A percentile compares a stretch with the other conserved stretches of the same genome.
Conservation (phyloP, 331 rosid genomes). For the Cydonia oblonga region DNA sequence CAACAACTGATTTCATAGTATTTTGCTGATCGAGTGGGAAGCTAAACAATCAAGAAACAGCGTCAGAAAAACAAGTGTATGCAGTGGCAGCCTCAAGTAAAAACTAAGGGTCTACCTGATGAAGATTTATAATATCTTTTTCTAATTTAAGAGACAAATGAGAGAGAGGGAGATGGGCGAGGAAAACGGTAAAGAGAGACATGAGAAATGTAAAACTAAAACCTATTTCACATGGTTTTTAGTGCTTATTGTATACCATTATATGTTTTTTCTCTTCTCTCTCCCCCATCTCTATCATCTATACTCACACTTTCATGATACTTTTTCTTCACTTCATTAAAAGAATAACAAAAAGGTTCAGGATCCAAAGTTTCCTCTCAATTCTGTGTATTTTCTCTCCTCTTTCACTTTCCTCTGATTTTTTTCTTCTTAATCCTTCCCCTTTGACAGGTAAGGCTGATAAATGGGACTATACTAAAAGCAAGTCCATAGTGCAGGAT, state of each 20-base stretch:
- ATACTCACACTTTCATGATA: background rate
- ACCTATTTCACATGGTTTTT: background rate
- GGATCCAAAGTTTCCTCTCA: background rate
- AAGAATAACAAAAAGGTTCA: background rate
- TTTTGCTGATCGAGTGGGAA: conserved; percentile 93
- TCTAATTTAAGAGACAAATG: background rate
- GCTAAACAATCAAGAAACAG: conserved; percentile 26
- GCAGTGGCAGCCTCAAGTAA: background rate
- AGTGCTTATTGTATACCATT: background rate
- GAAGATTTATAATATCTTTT: background rate
- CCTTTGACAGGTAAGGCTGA: background rate
- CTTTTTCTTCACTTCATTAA: background rate
- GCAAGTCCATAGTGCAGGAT: background rate
- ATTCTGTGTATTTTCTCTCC: background rate
- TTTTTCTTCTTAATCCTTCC: background rate
- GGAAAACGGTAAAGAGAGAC: background rate
- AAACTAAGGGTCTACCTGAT: background rate
- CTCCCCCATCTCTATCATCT: background rate
- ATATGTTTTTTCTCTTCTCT: background rate
- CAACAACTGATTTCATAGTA: conserved; percentile 84
- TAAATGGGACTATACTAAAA: background rate
- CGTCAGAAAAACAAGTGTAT: conserved; percentile 4
- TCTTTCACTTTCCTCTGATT: background rate
- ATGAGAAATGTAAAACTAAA: background rate
- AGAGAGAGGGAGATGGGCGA: background rate